These are phyloP conservation scores for Zygoascus tannicola DNA, from an alignment of 805 yeast species.

Conservation along the genomic window DNA sequence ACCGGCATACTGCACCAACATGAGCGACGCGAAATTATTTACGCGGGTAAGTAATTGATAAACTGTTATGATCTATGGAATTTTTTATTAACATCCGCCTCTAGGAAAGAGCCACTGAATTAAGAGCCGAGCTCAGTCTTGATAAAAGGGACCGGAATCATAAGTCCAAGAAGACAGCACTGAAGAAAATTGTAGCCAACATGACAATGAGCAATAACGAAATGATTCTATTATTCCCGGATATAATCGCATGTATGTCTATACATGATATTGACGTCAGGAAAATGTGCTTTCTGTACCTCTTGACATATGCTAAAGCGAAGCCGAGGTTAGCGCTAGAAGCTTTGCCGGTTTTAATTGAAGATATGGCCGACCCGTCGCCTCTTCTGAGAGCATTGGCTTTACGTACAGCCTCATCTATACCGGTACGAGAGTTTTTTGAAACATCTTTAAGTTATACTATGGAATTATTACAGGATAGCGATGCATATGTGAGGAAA, in stretches of 20 bases:
- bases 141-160: constrained; percentile 30
- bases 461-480: constrained; percentile 34
- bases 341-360: constrained; percentile 45
- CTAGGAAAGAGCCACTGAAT: constrained; percentile 31
- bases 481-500: constrained; percentile 53
- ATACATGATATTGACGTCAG: constrained; percentile 58
- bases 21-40: constrained; percentile 26
- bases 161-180: constrained; percentile 35
- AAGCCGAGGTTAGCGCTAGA: constrained; percentile 47
- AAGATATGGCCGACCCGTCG: constrained; percentile 43
- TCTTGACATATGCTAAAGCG: constrained; percentile 49
- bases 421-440: constrained; percentile 45
- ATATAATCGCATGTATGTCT: constrained; percentile 43
- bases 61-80: not conserved
- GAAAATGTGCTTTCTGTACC: constrained; percentile 59
- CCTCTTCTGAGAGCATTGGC: constrained; percentile 51
- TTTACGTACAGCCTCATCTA: constrained; percentile 51
- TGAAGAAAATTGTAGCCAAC: constrained; percentile 74
- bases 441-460: constrained; percentile 37
- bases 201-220: constrained; percentile 76
- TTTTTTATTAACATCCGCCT: not conserved
- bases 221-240: constrained; percentile 57
- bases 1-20: constrained; percentile 2
- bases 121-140: constrained; percentile 26
- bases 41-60: constrained; percentile 20